Evolutionary conservation across 768 basidiomycete genomes (phyloP), one percentile per base, ranked within the genome.

Genomic region (Suillus plorans): DNA sequence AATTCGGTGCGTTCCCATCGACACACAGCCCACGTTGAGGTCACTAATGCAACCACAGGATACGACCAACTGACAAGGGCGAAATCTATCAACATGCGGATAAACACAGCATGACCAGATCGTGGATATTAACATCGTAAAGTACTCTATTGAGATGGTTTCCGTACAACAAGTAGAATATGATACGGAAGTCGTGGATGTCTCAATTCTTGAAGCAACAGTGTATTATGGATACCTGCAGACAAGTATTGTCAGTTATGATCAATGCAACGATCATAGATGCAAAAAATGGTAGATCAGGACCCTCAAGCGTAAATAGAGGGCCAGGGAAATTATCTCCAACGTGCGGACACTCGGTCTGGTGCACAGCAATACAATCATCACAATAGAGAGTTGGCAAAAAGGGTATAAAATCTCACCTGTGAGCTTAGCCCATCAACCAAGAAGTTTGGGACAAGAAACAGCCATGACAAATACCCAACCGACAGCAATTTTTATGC

Each of bases 41-140:
- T 65, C 13, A 52, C 68, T 41, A 50, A 62, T 37, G n/a, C 56
- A 60, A n/a, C 28, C 58, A 31, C 61, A 93, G 93, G 93, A 0
- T 95, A 91, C 72, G 92, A 94, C 72, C 93, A 94, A 69, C 81
- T 95, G 25, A 95, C 93, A 18, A 81, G 89, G 67, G 86, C 89
- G 7, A 94, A 94, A 78, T 87, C 85, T 1, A 86, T 94, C 22
- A 86, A 93, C 71, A 92, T 94, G 89, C 93, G 94, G 79, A 84
- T 90, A 61, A 86, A 85, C 70, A 90, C 85, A 13, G 25, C 39
- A 20, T 58, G 25, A 66, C 57, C 12, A 73, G 14, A 44, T 60
- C 28, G 18, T 42, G 41, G 18, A 37, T 7, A 7, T 64, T 20
- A 31, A 47, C 28, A 22, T 39, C 3, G 5, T 59, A 25, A 4